A percentile compares a stretch with the other conserved stretches of the same genome.
Conservation (phyloP, 108 stramenopile species). For the Aurantiochytrium sp. region DNA sequence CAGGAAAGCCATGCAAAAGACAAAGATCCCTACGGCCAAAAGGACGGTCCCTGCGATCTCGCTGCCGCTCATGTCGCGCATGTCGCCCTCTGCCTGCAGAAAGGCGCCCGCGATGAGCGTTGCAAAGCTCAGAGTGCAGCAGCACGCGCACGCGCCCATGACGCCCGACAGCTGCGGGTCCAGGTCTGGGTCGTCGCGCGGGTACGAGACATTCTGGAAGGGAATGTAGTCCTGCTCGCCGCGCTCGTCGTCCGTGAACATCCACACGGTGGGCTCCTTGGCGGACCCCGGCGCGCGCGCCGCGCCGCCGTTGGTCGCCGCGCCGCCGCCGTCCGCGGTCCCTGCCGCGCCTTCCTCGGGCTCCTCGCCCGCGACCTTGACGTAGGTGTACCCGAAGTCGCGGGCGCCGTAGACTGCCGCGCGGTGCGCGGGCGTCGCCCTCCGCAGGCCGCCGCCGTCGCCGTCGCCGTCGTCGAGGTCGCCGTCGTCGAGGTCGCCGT, state of each 20-base stretch:
- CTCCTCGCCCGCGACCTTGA: background rate
- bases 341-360: background rate
- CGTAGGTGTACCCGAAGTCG: background rate
- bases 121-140: background rate
- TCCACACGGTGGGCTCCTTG: background rate
- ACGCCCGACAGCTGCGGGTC: background rate
- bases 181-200: background rate
- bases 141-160: background rate
- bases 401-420: background rate
- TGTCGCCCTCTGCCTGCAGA: background rate
- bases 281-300: background rate
- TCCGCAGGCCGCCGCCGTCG: too few species aligned
- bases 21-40: background rate
- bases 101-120: slow-evolving; percentile 8
- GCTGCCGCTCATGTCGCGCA: background rate
- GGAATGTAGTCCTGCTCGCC: background rate
- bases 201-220: background rate
- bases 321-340: too few species aligned
- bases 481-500: too few species aligned
- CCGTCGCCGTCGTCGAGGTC: too few species aligned
- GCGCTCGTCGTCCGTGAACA: background rate
- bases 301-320: too few species aligned
- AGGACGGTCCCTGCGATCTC: slow-evolving; percentile 19
- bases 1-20: background rate
- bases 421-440: too few species aligned